Conservation (phyloP, 2,329 filamentous ascomycete genomes). For the Graphilbum sp. region DNA sequence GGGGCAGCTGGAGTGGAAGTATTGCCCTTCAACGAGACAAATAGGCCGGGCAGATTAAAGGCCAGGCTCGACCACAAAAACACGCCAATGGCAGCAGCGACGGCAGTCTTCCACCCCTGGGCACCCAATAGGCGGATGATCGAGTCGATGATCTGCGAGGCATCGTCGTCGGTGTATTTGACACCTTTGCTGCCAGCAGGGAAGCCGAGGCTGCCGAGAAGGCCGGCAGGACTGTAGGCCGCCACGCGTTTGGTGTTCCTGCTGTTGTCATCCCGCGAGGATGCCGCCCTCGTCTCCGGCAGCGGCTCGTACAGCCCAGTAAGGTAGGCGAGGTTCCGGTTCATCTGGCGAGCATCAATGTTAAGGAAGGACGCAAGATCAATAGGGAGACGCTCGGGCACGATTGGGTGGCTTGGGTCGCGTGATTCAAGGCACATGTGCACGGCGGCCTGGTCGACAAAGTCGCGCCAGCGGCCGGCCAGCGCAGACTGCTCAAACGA, state of each 20-base stretch:
- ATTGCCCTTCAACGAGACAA: neutral
- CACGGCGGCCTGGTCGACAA: conserved; percentile 24
- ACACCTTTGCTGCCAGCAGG: neutral
- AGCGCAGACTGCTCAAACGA: conserved; percentile 17
- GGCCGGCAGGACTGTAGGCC: neutral
- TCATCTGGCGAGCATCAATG: conserved; percentile 35
- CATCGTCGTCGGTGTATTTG: neutral
- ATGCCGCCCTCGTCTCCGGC: neutral
- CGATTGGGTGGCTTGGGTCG: conserved; percentile 18
- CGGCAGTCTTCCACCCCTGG: neutral
- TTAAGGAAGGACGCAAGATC: conserved; percentile 31
- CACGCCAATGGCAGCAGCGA: neutral
- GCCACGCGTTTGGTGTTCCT: neutral
- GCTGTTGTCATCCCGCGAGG: neutral
- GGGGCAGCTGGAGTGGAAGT: too few species aligned
- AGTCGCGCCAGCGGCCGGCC: conserved; percentile 17
- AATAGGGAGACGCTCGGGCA: conserved; percentile 27
- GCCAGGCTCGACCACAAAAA: conserved; percentile 1
- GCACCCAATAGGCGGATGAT: neutral
- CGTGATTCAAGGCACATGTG: conserved; percentile 30
- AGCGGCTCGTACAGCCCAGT: conserved; percentile 19
- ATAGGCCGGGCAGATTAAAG: neutral
- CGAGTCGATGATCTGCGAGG: neutral
- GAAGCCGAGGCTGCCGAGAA: neutral
- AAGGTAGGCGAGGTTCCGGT: conserved; percentile 33